Conservation (phyloP, 202 grass and related monocot species). For the Cymbopogon flexuosus region DNA sequence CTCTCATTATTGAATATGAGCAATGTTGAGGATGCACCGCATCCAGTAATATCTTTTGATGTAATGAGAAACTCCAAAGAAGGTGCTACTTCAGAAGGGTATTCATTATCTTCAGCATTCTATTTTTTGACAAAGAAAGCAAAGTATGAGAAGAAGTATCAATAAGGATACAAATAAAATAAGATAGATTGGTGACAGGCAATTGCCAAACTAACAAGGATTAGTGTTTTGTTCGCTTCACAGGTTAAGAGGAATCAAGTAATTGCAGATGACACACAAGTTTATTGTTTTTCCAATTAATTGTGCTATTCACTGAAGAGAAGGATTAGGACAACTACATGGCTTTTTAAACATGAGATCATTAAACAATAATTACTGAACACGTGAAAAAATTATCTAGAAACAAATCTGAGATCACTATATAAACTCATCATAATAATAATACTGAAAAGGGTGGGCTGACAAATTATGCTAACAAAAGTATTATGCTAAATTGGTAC, state of each 20-base stretch:
- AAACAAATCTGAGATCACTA: too few species aligned
- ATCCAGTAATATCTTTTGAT: conserved; percentile 48
- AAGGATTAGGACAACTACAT: too few species aligned
- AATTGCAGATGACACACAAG: neutral
- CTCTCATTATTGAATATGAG: conserved; percentile 72
- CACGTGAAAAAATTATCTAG: too few species aligned
- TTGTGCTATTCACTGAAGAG: neutral
- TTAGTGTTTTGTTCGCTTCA: neutral
- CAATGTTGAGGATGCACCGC: conserved; percentile 51
- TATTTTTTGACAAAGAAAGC: neutral
- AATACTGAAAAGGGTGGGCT: too few species aligned
- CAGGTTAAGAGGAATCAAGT: neutral
- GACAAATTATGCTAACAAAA: neutral
- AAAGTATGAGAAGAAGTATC: too few species aligned
- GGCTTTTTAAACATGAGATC: too few species aligned
- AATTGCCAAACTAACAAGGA: too few species aligned
- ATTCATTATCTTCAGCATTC: conserved; percentile 79
- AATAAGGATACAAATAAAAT: too few species aligned
- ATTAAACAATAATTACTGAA: too few species aligned
- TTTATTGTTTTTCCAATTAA: neutral
- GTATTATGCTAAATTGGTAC: neutral
- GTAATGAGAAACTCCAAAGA: conserved; percentile 65
- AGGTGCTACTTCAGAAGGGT: conserved; percentile 38
- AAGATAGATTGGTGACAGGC: neutral
- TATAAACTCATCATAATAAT: too few species aligned